Evolutionary conservation across 129 eudicot species (phyloP).

Genomic region (Deinandra increscens): DNA sequence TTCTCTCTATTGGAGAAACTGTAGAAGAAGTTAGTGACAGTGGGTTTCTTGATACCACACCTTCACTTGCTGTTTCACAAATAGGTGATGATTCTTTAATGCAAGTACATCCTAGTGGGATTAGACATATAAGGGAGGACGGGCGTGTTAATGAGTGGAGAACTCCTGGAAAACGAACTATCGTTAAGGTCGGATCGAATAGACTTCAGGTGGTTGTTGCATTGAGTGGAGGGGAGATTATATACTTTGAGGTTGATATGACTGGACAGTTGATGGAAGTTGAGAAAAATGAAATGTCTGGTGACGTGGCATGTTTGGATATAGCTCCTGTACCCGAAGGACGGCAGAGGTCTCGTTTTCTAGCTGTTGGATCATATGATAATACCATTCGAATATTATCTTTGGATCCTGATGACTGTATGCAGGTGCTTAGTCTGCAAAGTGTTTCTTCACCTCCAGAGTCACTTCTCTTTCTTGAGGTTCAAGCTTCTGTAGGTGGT

Average conservation of each 20-base stretch:
- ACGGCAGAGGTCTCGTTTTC: constrained; percentile 90
- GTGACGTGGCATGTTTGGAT: constrained; percentile 98
- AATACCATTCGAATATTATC: constrained; percentile 86
- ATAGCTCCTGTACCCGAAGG: constrained; percentile 99
- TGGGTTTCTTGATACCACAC: constrained; percentile 98
- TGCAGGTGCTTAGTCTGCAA: constrained; percentile 87
- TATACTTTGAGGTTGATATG: constrained; percentile 95
- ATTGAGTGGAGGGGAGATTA: constrained; percentile 92
- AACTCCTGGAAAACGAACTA: constrained; percentile 96
- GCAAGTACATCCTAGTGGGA: constrained; percentile 99
- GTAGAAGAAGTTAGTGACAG: constrained; percentile 99
- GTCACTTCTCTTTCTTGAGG: constrained; percentile 94
- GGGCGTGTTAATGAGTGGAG: constrained; percentile 99
- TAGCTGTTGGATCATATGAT: constrained; percentile 97
- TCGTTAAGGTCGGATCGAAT: constrained; percentile 94
- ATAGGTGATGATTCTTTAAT: constrained; percentile 97
- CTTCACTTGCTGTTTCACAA: constrained; percentile 94
- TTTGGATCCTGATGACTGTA: constrained; percentile 94
- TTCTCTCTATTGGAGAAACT: constrained; percentile 97
- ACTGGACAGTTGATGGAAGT: constrained; percentile 95
- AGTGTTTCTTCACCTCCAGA: constrained; percentile 97
- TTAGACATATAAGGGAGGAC: constrained; percentile 93
- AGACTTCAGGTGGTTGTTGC: constrained; percentile 97
- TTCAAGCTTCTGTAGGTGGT: constrained; percentile 95
- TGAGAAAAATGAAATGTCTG: constrained; percentile 95